These are phyloP conservation scores for Mucor mucedo DNA, from an alignment of 371 early-diverging fungal genomes.

Conservation along the genomic window DNA sequence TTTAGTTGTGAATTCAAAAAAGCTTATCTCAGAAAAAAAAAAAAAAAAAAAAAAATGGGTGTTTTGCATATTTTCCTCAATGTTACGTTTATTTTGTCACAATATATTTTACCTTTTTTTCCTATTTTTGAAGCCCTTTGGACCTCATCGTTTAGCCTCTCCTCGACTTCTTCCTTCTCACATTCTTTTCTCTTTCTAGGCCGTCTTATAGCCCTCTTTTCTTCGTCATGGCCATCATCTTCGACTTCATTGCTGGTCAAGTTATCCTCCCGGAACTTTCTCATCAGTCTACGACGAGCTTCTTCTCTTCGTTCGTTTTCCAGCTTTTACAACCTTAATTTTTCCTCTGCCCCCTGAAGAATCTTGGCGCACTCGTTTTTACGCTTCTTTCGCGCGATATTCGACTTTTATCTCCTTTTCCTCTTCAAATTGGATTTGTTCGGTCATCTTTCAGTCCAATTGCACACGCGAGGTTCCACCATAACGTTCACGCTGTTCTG, in stretches of 20 bases:
- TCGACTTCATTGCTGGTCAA: conserved; percentile 25
- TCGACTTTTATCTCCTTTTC: conserved; percentile 46
- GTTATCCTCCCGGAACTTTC: conserved; percentile 36
- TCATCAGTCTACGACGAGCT: conserved; percentile 32
- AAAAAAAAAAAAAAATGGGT: too few relatives aligned
- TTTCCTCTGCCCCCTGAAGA: conserved; percentile 31
- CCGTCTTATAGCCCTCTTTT: conserved; percentile 34
- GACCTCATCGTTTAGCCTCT: conserved; percentile 14
- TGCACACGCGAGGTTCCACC: conserved; percentile 67
- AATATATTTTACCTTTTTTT: conserved; percentile 21
- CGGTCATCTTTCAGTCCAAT: conserved; percentile 61
- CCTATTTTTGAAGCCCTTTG: conserved; percentile 12
- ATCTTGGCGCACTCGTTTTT: conserved; percentile 32
- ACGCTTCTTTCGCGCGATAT: conserved; percentile 56
- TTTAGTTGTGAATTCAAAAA: too few relatives aligned
- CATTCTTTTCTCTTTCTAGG: conserved; percentile 15
- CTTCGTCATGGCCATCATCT: conserved; percentile 33
- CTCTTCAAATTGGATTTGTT: conserved; percentile 64
- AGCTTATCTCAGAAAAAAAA: too few relatives aligned
- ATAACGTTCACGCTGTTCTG: conserved; percentile 67
- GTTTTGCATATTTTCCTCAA: too few relatives aligned
- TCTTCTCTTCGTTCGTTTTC: conserved; percentile 34
- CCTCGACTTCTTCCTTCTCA: conserved; percentile 28
- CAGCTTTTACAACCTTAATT: conserved; percentile 26
- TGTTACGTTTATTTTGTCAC: too few relatives aligned